Evolutionary conservation across 2,329 filamentous ascomycete species (phyloP).

Genomic region (Graphium sp.): DNA sequence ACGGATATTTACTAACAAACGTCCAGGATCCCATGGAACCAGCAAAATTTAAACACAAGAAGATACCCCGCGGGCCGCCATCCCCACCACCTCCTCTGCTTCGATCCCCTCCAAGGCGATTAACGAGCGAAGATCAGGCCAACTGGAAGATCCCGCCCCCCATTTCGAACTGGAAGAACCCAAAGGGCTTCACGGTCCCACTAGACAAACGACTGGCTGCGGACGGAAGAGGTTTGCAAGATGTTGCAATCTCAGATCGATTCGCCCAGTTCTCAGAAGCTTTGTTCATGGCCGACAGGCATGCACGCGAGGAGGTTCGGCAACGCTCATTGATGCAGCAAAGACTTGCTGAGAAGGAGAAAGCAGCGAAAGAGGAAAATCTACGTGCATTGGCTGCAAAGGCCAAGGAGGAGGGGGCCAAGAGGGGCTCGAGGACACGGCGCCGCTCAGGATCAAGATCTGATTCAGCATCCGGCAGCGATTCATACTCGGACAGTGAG

Average conservation of each 20-base stretch:
- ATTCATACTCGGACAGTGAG: slow-evolving; percentile 30
- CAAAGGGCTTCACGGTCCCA: slow-evolving; percentile 92
- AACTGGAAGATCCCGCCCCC: slow-evolving; percentile 81
- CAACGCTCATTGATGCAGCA: slow-evolving; percentile 92
- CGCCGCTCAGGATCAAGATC: slow-evolving; percentile 17
- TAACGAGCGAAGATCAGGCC: slow-evolving; percentile 94
- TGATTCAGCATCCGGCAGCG: slow-evolving; percentile 36
- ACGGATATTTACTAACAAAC: too few relatives aligned
- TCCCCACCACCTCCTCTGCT: slow-evolving; percentile 87
- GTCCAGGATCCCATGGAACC: slow-evolving; percentile 93
- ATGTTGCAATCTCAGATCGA: slow-evolving; percentile 95
- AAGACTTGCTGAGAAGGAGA: slow-evolving; percentile 89
- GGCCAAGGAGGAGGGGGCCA: slow-evolving; percentile 66
- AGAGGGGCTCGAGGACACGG: slow-evolving; percentile 23
- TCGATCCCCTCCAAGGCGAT: slow-evolving; percentile 84
- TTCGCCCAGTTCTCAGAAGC: slow-evolving; percentile 94
- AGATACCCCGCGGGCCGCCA: slow-evolving; percentile 83
- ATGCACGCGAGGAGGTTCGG: slow-evolving; percentile 89
- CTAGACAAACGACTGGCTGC: slow-evolving; percentile 90
- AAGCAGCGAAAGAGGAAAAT: slow-evolving; percentile 83
- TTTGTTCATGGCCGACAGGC: slow-evolving; percentile 82
- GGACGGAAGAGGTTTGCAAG: slow-evolving; percentile 79
- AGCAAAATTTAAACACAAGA: slow-evolving; percentile 98
- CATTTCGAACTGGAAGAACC: slow-evolving; percentile 98
- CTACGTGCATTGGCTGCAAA: slow-evolving; percentile 78